These are phyloP conservation scores for Inga oerstediana DNA, from an alignment of 306 rosid genomes.

Conservation along the genomic window DNA sequence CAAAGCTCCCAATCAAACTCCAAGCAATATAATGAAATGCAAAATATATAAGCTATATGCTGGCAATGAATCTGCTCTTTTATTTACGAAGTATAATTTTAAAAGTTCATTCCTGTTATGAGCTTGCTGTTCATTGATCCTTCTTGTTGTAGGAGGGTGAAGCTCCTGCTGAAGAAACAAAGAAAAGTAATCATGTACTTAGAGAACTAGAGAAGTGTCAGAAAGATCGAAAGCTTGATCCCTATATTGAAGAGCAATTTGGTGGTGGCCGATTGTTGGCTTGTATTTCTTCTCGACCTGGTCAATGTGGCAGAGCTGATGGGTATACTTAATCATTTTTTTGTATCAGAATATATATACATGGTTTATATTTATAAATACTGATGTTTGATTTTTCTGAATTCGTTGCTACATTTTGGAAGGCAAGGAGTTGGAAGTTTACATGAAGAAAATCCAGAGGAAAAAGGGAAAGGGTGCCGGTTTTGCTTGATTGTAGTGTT, in stretches of 20 bases:
- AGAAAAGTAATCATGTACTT: constrained; percentile 51
- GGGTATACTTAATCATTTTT: constrained; percentile 31
- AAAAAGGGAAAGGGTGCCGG: constrained; percentile 53
- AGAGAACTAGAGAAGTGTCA: constrained; percentile 52
- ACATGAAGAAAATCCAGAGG: constrained; percentile 50
- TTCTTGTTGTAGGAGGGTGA: constrained; percentile 41
- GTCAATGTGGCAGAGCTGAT: constrained; percentile 57
- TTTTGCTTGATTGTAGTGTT: constrained; percentile 38
- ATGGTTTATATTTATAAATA: not conserved
- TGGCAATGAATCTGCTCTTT: not conserved
- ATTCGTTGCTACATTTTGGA: constrained; percentile 45
- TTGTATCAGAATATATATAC: not conserved
- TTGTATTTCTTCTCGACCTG: constrained; percentile 53
- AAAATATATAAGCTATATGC: not conserved
- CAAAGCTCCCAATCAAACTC: not conserved
- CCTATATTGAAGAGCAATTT: constrained; percentile 54
- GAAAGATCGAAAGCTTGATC: constrained; percentile 42
- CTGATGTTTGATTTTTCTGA: not conserved
- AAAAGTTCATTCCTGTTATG: not conserved
- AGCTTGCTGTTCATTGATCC: not conserved
- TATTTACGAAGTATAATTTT: not conserved
- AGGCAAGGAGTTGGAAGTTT: constrained; percentile 54
- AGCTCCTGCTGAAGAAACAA: constrained; percentile 38
- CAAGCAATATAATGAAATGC: not conserved
- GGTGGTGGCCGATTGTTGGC: constrained; percentile 48